Percentiles rank a stretch among this genome's conserved stretches.
phyloP scores from a whole-genome alignment of 306 rosid species.

The Carpinus fangiana region DNA sequence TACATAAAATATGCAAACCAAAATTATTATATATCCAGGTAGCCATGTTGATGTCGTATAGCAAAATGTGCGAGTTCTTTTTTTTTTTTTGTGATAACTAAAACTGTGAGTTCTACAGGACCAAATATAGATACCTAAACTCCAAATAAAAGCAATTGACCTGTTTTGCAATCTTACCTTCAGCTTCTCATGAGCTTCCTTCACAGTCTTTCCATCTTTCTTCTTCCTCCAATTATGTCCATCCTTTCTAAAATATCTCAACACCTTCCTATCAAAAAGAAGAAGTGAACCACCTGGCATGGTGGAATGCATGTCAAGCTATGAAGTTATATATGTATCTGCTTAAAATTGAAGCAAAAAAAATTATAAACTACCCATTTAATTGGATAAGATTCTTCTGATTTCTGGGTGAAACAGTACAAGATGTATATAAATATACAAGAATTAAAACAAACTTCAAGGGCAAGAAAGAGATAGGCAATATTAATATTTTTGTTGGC shows the following conservation, averaged over 20 bases:
- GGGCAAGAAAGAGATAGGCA: background rate
- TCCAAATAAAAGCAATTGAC: conserved; percentile 10
- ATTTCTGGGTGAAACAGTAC: background rate
- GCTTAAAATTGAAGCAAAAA: background rate
- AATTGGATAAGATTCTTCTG: background rate
- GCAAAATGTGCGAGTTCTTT: background rate
- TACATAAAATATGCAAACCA: background rate
- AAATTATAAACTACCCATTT: background rate
- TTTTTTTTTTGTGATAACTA: no score
- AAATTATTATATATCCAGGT: background rate
- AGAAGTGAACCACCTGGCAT: conserved; percentile 82
- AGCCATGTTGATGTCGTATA: background rate
- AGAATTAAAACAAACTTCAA: background rate
- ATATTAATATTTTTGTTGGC: background rate
- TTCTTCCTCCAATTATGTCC: conserved; percentile 96
- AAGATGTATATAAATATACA: background rate
- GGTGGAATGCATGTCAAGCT: conserved; percentile 29
- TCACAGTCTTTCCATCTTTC: conserved; percentile 87
- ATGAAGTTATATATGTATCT: background rate
- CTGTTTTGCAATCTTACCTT: conserved; percentile 53
- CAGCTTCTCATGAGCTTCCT: conserved; percentile 94
- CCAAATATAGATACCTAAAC: conserved; percentile 12
- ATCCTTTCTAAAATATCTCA: conserved; percentile 93
- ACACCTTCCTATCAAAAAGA: conserved; percentile 84
- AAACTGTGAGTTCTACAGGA: background rate